Evolutionary conservation across 176 grass and related monocot genomes (phyloP).

Genomic region (Zea luxurians): DNA sequence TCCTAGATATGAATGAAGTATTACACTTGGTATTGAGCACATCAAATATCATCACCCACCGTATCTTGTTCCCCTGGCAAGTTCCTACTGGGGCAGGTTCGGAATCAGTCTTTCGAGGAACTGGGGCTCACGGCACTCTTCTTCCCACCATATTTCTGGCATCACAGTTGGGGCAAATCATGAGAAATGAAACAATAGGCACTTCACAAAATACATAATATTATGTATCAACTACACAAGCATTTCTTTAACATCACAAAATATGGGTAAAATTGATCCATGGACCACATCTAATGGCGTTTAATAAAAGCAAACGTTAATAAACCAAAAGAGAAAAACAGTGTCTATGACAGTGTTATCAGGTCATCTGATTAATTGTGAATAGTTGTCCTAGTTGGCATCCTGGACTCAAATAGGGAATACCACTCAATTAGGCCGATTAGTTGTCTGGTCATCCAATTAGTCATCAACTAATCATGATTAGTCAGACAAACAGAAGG

Average conservation of each 20-base stretch:
- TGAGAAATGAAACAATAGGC: not conserved
- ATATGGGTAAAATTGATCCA: not conserved
- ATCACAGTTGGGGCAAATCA: not conserved
- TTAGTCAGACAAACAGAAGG: not conserved
- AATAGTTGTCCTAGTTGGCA: not conserved
- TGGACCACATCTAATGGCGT: not conserved
- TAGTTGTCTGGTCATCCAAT: not conserved
- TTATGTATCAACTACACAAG: not conserved
- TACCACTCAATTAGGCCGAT: not conserved
- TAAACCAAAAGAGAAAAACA: too few species aligned
- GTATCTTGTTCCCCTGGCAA: conserved; percentile 36
- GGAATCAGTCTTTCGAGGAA: conserved; percentile 56
- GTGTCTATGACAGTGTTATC: too few species aligned
- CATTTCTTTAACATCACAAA: not conserved
- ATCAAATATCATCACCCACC: conserved; percentile 34
- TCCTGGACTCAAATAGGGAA: not conserved
- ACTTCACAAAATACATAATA: not conserved
- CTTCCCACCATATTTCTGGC: conserved; percentile 80
- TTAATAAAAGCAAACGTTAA: not conserved
- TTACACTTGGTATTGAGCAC: conserved; percentile 61
- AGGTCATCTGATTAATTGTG: too few species aligned
- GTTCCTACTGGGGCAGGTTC: conserved; percentile 8
- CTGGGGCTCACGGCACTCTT: conserved; percentile 54
- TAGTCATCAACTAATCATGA: not conserved
- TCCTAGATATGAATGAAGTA: conserved; percentile 63